phyloP scores from a whole-genome alignment of 2,329 filamentous ascomycete species.

The Clarireedia hainanense region DNA sequence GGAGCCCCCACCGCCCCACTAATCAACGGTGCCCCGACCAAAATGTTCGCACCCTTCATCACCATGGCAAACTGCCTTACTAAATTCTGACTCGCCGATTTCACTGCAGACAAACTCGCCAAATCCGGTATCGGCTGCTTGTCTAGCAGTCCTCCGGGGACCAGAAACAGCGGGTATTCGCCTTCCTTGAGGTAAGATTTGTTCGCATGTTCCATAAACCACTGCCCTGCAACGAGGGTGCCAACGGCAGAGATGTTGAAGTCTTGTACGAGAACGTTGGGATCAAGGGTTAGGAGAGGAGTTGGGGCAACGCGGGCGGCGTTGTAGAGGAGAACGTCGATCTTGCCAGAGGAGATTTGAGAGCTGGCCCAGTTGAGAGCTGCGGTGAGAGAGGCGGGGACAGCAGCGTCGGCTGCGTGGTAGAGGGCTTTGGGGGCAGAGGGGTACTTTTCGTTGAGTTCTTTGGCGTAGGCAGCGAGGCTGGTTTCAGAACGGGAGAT shows the following conservation, averaged over 20 bases:
- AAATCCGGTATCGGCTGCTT: background rate
- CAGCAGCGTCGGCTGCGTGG: background rate
- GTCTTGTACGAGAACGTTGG: background rate
- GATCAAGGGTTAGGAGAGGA: background rate
- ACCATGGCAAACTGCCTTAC: conserved; percentile 1
- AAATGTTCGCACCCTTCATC: background rate
- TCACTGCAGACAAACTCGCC: background rate
- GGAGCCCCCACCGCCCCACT: background rate
- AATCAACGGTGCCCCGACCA: conserved; percentile 1
- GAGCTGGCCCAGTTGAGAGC: conserved; percentile 1
- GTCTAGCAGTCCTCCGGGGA: background rate
- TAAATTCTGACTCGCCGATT: conserved; percentile 2
- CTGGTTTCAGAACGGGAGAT: background rate
- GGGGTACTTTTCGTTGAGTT: background rate
- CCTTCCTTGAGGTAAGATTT: background rate
- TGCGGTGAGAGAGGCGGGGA: background rate
- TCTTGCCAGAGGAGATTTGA: background rate
- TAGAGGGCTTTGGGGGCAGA: background rate
- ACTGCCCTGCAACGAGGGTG: conserved; percentile 1
- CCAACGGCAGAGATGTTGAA: background rate
- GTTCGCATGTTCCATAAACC: background rate
- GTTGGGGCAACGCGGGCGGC: background rate
- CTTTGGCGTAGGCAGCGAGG: background rate
- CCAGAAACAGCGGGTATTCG: background rate
- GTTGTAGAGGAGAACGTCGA: conserved; percentile 3